Base-by-base conservation (phyloP, 768 basidiomycete genomes). In the Tulasnella calospora region DNA sequence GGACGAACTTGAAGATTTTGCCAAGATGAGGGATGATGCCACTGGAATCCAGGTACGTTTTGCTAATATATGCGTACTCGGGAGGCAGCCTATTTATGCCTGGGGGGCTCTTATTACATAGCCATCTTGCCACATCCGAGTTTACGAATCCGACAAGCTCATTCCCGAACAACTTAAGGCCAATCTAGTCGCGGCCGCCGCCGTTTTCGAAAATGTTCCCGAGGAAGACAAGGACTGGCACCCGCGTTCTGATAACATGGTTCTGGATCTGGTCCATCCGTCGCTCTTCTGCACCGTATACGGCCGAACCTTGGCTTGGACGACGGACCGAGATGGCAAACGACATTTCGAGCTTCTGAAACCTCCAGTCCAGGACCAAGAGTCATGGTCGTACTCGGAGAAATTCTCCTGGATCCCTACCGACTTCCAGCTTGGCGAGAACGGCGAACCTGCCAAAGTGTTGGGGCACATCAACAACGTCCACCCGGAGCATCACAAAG, bases 221-320 rank as follows among this genome's bases (percentile, higher is more conserved):
- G 81, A 81, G 2, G 74, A 72, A 1, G 30, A 79, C 47, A 82
- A 81, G 44, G 83, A 84, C 79, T 84, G 83, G 83, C 83, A 83
- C 71, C 83, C 73, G 9, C 78, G 81, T n/a, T 82, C 82, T 3
- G 78, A 83, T 41, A 70, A 80, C 30, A 80, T 80, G 35, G 83
- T 84, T 2, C 82, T 83, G 21, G 82, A 83, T 76, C 80, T 83
- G 41, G 82, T 83, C 17, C 83, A 83, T 70, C 82, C 83, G 33
- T 80, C 81, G 33, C 80, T 83, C 33, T 83, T 80, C 78, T 80
- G 80, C 72, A 40, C 83, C 7, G 79, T 80, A n/a, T 83, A 84
- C 72, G 81, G 78, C 41, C 79, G 80, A 21, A 83, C 82, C 1
- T 57, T 79, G 21, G 79, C 86, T 72, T 57, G 80, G 76, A 67